Conservation (phyloP, 352 stramenopile species). For the Blastocystis sp. region DNA sequence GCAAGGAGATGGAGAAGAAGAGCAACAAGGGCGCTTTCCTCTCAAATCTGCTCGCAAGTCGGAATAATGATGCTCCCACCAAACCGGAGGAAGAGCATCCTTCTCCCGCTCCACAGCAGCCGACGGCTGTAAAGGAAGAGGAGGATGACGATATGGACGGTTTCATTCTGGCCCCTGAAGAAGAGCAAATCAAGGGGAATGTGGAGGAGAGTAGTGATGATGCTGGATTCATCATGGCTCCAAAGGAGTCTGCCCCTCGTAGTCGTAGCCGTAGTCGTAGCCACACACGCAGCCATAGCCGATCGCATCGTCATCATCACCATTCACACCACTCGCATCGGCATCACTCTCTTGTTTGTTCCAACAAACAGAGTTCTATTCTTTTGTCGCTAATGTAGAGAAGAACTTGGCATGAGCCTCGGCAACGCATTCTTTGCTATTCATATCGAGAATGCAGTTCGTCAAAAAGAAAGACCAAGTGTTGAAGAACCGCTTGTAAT, state of each 20-base stretch:
- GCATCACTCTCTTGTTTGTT: not conserved
- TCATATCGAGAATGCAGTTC: constrained; percentile 20
- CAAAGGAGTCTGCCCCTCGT: not conserved
- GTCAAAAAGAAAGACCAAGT: constrained; percentile 29
- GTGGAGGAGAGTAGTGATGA: constrained; percentile 12
- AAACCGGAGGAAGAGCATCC: not conserved
- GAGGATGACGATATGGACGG: constrained; percentile 25
- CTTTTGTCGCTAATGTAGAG: constrained; percentile 14
- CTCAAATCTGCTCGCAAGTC: not conserved
- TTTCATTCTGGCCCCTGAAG: constrained; percentile 42
- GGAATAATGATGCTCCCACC: not conserved
- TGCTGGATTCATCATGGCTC: constrained; percentile 30
- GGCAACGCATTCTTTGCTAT: not conserved
- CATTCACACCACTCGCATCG: not conserved
- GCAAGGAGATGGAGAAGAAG: not conserved
- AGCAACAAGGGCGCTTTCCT: constrained; percentile 10
- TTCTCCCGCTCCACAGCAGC: too few relatives aligned
- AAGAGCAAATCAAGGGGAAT: constrained; percentile 48
- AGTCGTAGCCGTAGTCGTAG: constrained; percentile 26
- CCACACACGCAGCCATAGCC: not conserved
- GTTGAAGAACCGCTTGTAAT: constrained; percentile 34
- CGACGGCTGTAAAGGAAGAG: not conserved
- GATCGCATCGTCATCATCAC: constrained; percentile 7
- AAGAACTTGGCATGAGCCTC: constrained; percentile 33
- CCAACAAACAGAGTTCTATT: constrained; percentile 15